Percentiles rank a stretch among this genome's conserved stretches.
Evolutionary conservation across 805 yeast genomes (phyloP).

Genomic region (Torulaspora microellipsoides): DNA sequence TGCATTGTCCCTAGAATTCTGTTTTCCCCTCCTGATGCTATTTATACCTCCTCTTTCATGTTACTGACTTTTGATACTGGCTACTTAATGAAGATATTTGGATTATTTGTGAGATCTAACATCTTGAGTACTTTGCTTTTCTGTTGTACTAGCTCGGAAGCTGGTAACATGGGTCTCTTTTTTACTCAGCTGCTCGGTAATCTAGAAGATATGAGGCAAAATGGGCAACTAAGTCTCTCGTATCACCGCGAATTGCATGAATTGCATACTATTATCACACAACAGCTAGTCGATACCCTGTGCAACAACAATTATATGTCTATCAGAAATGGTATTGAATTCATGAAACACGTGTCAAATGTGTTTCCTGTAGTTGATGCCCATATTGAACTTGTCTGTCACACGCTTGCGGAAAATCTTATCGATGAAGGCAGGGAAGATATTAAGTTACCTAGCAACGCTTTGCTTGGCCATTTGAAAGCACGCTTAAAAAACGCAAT

Average conservation of each 20-base stretch:
- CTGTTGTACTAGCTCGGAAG: slow-evolving; percentile 68
- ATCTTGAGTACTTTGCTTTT: slow-evolving; percentile 56
- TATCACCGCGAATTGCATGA: slow-evolving; percentile 41
- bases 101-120: slow-evolving; percentile 44
- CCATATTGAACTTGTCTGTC: slow-evolving; percentile 53
- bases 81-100: slow-evolving; percentile 39
- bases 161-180: slow-evolving; percentile 79
- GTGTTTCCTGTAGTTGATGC: slow-evolving; percentile 65
- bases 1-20: slow-evolving; percentile 74
- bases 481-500: slow-evolving; percentile 51
- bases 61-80: slow-evolving; percentile 44
- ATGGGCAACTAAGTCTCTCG: slow-evolving; percentile 22
- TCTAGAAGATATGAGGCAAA: slow-evolving; percentile 44
- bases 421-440: slow-evolving; percentile 67
- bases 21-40: slow-evolving; percentile 80
- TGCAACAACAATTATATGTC: slow-evolving; percentile 59
- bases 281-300: slow-evolving; percentile 22
- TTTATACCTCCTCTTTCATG: slow-evolving; percentile 59
- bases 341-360: slow-evolving; percentile 59
- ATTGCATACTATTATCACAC: slow-evolving; percentile 52
- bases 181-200: slow-evolving; percentile 49
- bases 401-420: slow-evolving; percentile 45
- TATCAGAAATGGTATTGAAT: slow-evolving; percentile 72
- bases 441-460: slow-evolving; percentile 69
- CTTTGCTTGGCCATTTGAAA: slow-evolving; percentile 60